Evolutionary conservation across 2,329 filamentous ascomycete species (phyloP).

Genomic region (Arachnomyces sp.): DNA sequence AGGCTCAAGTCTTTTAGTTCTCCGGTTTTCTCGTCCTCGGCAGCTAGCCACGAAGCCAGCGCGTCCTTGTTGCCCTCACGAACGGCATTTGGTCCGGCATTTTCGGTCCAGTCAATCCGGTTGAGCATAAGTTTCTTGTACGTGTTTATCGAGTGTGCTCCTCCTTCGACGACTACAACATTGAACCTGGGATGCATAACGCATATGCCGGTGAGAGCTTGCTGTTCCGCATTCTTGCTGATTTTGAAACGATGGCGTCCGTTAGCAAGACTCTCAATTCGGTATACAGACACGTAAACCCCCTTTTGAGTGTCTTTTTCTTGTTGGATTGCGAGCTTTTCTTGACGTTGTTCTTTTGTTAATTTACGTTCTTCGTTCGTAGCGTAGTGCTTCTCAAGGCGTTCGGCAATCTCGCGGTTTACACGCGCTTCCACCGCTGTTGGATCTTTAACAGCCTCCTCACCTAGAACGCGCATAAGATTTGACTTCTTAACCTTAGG

Average conservation of each 20-base stretch:
- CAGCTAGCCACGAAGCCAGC: conserved; percentile 65
- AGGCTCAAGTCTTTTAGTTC: conserved; percentile 70
- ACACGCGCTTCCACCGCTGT: conserved; percentile 94
- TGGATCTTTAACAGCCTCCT: conserved; percentile 88
- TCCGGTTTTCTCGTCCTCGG: conserved; percentile 65
- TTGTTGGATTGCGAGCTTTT: conserved; percentile 76
- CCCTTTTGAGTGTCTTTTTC: conserved; percentile 82
- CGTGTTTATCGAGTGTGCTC: conserved; percentile 69
- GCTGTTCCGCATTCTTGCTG: conserved; percentile 82
- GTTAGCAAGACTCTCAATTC: conserved; percentile 80
- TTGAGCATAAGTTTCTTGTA: conserved; percentile 92
- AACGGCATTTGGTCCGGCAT: conserved; percentile 57
- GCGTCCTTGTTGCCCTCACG: conserved; percentile 54
- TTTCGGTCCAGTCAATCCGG: conserved; percentile 92
- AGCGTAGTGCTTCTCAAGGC: conserved; percentile 67
- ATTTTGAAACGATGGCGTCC: conserved; percentile 92
- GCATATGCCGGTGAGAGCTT: conserved; percentile 79
- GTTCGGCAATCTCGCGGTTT: conserved; percentile 84
- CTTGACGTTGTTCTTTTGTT: conserved; percentile 76
- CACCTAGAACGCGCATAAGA: conserved; percentile 91
- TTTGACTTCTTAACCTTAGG: conserved; percentile 97
- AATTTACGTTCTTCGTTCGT: conserved; percentile 80
- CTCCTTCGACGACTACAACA: conserved; percentile 86
- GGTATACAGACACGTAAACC: conserved; percentile 80
- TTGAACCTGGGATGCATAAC: conserved; percentile 86